Evolutionary conservation across 2,329 filamentous ascomycete species (phyloP).

Genomic region (Aspergillus piperis): DNA sequence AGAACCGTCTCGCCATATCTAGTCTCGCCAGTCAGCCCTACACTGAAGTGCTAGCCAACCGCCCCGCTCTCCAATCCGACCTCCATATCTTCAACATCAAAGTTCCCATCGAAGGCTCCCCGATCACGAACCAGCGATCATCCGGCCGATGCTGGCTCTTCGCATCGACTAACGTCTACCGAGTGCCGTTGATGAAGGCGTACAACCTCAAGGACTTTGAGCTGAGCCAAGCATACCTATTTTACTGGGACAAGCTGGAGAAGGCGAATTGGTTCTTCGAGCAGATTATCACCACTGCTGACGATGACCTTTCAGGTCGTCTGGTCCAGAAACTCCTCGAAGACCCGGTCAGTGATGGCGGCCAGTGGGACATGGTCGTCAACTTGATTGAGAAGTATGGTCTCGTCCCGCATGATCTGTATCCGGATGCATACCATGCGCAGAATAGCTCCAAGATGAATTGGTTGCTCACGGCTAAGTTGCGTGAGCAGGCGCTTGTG

Average conservation of each 20-base stretch:
- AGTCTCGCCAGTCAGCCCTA: conserved; percentile 70
- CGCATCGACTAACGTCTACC: conserved; percentile 86
- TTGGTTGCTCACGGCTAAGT: conserved; percentile 74
- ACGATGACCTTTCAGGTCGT: conserved; percentile 69
- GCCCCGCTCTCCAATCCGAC: conserved; percentile 64
- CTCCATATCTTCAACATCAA: conserved; percentile 81
- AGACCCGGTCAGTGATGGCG: conserved; percentile 74
- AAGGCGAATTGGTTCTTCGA: conserved; percentile 90
- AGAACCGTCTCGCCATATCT: conserved; percentile 72
- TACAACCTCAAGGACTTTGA: conserved; percentile 78
- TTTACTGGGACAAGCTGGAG: conserved; percentile 93
- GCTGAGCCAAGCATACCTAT: conserved; percentile 83
- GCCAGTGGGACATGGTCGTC: conserved; percentile 90
- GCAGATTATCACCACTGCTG: conserved; percentile 73
- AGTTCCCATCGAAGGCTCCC: conserved; percentile 77
- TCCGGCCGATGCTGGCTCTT: conserved; percentile 92
- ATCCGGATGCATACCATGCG: conserved; percentile 81
- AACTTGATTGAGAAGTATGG: conserved; percentile 87
- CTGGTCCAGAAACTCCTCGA: conserved; percentile 70
- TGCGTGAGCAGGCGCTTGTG: conserved; percentile 79
- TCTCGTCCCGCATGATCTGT: conserved; percentile 77
- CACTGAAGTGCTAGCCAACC: conserved; percentile 65
- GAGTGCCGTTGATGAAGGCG: conserved; percentile 82
- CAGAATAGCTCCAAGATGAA: conserved; percentile 71
- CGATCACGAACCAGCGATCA: conserved; percentile 80